Conservation (phyloP, 306 rosid genomes). For the Pueraria montana region DNA sequence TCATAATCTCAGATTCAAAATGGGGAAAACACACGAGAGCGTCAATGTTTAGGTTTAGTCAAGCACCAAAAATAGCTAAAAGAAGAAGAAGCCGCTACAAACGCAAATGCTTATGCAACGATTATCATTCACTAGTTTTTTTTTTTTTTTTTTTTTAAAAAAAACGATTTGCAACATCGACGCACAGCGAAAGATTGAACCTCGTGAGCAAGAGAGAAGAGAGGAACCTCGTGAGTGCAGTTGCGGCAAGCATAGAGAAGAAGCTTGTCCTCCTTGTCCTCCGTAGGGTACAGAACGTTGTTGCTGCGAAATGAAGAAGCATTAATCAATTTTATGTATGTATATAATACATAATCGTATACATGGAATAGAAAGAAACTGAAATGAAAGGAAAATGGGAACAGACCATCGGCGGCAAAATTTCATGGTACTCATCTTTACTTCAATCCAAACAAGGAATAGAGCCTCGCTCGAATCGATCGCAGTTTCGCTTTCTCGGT, state of each 20-base stretch:
- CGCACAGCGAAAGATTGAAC: background rate
- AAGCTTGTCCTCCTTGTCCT: constrained; percentile 69
- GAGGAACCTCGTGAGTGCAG: constrained; percentile 78
- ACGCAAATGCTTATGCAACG: background rate
- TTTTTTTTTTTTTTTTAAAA: too few species aligned
- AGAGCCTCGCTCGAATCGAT: background rate
- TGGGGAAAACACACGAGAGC: background rate
- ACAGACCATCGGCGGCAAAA: constrained; percentile 85
- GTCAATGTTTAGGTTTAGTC: background rate
- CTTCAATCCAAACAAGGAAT: constrained; percentile 11
- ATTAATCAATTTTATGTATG: background rate
- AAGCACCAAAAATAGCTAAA: background rate
- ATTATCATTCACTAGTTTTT: background rate
- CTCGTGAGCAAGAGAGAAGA: background rate
- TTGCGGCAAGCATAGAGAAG: constrained; percentile 85
- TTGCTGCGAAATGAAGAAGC: constrained; percentile 58
- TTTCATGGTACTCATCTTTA: constrained; percentile 81
- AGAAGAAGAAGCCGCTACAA: background rate
- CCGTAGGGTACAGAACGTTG: constrained; percentile 84
- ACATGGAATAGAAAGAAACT: background rate
- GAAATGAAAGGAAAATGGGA: background rate
- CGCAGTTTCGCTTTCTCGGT: background rate
- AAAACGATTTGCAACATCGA: background rate
- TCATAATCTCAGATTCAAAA: background rate
- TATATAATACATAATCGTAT: background rate